Base-by-base conservation (phyloP, 805 yeast genomes). In the Cyberlindnera amylophila region DNA sequence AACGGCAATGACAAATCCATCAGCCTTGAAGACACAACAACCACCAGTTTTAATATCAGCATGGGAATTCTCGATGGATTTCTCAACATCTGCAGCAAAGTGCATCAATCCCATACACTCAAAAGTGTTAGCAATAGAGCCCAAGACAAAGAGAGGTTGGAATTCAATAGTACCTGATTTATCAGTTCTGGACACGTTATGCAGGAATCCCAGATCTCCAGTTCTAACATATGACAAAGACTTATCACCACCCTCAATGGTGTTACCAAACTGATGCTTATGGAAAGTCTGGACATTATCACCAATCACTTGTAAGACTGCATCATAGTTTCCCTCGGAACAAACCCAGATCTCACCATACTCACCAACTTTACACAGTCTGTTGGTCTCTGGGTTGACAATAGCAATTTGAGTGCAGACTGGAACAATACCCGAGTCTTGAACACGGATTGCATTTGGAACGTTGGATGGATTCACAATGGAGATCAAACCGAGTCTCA, bases 271-370 rank as follows among this genome's bases (percentile, higher is more conserved):
- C 50, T 85, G 85, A 9, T 53, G 47, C 27, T 55, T 56, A 16
- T 50, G 54, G 44, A 46, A 55, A 6, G 53, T 37, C 10, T 33
- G 42, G 9, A 26, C 36, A 16, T 69, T 68, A 10, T 66, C 61
- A 6, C 69, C 70, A 50, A 81, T 77, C 11, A 66, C 63, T 47
- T 81, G 85, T 9, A 72, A 67, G 1, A 71, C 72, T 1, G 78
- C 69, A 23, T 70, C 69, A 23, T 80, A 82, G 52, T 84, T 89
- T 1, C 91, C 95, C 50, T 88, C 96, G 1, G 96, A 85, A 49
- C 86, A 78, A 2, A 91, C 95, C 98, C 98, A 93, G 31, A 93
- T 88, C 64, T 93, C 99, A 27, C 99, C 99, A 61, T 79, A 81
- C 62, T 93, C 99, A 7, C 98, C 97, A 39, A 81, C 82, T 44